A percentile compares a stretch with the other conserved stretches of the same genome.
These are phyloP conservation scores for Fusarium duplospermum DNA, from an alignment of 2,329 filamentous ascomycete species.

Conservation along the genomic window DNA sequence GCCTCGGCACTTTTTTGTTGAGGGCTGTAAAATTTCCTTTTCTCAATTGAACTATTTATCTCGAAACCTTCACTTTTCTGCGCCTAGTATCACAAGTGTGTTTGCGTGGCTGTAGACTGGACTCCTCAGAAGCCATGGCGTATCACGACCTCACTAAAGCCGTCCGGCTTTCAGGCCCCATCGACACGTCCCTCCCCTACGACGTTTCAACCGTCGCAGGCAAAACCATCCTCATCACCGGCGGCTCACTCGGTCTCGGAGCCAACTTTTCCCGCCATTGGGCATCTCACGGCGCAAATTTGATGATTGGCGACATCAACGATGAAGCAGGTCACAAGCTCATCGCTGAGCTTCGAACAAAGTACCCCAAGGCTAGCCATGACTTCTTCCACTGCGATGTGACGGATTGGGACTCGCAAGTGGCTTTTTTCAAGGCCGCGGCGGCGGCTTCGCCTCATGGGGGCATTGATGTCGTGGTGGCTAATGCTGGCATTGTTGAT, in stretches of 20 bases:
- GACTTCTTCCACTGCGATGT: slow-evolving; percentile 13
- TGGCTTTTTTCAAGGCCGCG: slow-evolving; percentile 8
- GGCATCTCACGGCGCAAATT: slow-evolving; percentile 5
- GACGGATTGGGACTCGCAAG: slow-evolving; percentile 10
- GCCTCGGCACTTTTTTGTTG: neutral
- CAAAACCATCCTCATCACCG: slow-evolving; percentile 9
- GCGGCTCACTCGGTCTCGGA: slow-evolving; percentile 1
- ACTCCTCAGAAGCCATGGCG: neutral
- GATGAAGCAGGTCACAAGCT: neutral
- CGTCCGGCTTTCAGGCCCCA: neutral
- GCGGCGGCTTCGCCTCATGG: slow-evolving; percentile 11
- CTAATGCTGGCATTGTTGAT: slow-evolving; percentile 6
- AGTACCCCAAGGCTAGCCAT: neutral
- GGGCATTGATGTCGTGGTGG: slow-evolving; percentile 7
- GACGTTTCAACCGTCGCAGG: neutral
- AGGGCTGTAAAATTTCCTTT: neutral
- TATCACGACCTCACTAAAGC: slow-evolving; percentile 9
- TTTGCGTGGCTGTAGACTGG: neutral
- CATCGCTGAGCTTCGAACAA: neutral
- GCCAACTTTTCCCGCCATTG: slow-evolving; percentile 6
- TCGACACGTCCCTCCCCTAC: slow-evolving; percentile 4
- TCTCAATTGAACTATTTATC: neutral
- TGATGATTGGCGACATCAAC: slow-evolving; percentile 18
- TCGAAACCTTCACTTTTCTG: neutral
- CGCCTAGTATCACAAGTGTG: neutral